Evolutionary conservation across 2,329 filamentous ascomycete genomes (phyloP).

Genomic region (Trichoderma sp.): DNA sequence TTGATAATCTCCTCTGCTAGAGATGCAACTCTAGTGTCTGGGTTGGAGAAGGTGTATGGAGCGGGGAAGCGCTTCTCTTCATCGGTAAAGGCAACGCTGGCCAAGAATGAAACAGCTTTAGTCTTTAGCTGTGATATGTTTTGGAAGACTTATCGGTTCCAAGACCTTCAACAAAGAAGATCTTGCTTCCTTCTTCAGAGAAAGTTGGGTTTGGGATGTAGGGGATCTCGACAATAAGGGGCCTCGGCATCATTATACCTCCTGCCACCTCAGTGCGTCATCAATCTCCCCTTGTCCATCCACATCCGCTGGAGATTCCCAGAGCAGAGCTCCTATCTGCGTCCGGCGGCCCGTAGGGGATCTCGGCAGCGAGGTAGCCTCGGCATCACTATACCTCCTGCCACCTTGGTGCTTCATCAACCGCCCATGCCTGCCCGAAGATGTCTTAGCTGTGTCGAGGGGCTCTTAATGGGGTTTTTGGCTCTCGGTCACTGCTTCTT

Average conservation of each 20-base stretch:
- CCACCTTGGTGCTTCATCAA: not conserved
- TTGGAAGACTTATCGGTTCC: constrained; percentile 58
- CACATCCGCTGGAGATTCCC: no score
- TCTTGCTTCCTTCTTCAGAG: constrained; percentile 29
- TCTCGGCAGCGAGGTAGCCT: not conserved
- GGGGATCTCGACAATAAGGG: not conserved
- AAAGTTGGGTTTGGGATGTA: constrained; percentile 34
- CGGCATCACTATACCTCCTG: not conserved
- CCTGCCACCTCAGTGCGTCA: not conserved
- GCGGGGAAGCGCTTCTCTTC: constrained; percentile 80
- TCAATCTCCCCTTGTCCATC: no score
- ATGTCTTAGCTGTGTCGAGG: not conserved
- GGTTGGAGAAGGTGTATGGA: constrained; percentile 77
- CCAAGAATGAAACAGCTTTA: constrained; percentile 67
- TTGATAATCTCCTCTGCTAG: constrained; percentile 86
- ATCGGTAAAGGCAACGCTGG: constrained; percentile 82
- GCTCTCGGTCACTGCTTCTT: no score
- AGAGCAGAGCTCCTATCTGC: no score
- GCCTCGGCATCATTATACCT: not conserved
- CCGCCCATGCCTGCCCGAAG: not conserved
- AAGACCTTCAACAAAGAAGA: constrained; percentile 39
- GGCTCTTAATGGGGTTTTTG: not conserved
- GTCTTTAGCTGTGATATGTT: constrained; percentile 47
- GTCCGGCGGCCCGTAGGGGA: no score
- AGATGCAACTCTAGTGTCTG: constrained; percentile 77